Percentiles rank a stretch among this genome's conserved stretches.
Evolutionary conservation across 2,329 filamentous ascomycete species (phyloP).

Genomic region (Dothistroma septosporum): DNA sequence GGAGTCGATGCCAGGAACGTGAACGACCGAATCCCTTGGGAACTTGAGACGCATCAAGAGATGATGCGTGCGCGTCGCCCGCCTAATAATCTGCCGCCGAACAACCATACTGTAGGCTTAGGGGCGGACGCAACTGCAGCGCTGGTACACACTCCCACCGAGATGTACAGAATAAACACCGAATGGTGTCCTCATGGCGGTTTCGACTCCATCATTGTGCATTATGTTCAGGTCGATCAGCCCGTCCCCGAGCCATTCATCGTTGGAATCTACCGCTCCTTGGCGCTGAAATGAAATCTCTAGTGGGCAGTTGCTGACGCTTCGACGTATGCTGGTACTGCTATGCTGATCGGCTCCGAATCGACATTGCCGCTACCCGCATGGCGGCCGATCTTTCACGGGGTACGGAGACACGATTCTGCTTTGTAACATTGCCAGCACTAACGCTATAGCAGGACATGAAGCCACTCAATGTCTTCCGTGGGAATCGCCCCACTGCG

Average conservation of each 20-base stretch:
- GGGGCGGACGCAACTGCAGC: not conserved
- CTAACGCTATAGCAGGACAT: not conserved
- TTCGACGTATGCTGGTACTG: not conserved
- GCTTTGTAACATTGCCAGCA: too few relatives aligned
- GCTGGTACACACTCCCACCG: not conserved
- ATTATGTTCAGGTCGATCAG: not conserved
- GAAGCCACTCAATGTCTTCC: not conserved
- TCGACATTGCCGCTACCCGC: not conserved
- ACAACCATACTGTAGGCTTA: not conserved
- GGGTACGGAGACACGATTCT: not conserved
- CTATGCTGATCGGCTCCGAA: not conserved
- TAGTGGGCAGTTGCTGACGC: not conserved
- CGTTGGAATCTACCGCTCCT: not conserved
- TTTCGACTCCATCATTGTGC: not conserved
- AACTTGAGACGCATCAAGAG: not conserved
- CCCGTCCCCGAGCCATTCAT: not conserved
- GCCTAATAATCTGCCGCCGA: not conserved
- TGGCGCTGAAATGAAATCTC: not conserved
- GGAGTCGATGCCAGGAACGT: not conserved
- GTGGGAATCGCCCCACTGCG: not conserved
- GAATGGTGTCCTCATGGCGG: not conserved
- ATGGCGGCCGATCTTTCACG: not conserved
- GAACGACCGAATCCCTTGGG: not conserved
- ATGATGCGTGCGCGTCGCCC: not conserved
- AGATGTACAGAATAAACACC: not conserved